Evolutionary conservation across 768 basidiomycete genomes (phyloP).

Genomic region (Mycena albidolilacea): DNA sequence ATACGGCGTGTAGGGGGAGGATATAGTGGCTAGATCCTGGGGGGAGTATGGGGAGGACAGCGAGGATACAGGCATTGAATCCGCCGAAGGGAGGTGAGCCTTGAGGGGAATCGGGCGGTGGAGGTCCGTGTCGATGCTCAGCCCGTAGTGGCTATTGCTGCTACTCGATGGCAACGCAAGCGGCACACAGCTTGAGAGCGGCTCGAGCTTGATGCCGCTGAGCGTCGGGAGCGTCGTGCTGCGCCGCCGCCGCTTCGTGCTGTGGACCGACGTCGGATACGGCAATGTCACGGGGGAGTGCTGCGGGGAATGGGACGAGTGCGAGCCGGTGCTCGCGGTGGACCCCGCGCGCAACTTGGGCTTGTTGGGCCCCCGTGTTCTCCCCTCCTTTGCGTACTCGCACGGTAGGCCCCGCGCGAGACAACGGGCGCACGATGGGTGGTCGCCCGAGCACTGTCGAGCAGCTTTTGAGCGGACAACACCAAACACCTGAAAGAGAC

Average conservation of each 20-base stretch:
- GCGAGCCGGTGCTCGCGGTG: neutral
- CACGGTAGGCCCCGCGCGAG: conserved; percentile 69
- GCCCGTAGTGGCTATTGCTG: neutral
- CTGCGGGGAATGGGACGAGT: conserved; percentile 43
- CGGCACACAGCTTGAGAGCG: conserved; percentile 13
- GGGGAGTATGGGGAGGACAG: neutral
- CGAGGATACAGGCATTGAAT: neutral
- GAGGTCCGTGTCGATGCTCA: neutral
- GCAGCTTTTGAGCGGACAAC: neutral
- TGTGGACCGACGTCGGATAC: neutral
- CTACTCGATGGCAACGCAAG: conserved; percentile 8
- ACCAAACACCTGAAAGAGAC: neutral
- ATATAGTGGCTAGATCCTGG: neutral
- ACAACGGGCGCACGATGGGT: conserved; percentile 79
- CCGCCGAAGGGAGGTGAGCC: neutral
- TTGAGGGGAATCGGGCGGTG: neutral
- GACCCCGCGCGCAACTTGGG: conserved; percentile 50
- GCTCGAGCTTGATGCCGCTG: conserved; percentile 9
- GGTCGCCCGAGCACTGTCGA: conserved; percentile 78
- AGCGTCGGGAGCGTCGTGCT: neutral
- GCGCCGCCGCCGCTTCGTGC: neutral
- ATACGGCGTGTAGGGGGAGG: neutral
- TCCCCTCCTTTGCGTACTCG: conserved; percentile 77
- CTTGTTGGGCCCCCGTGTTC: conserved; percentile 75
- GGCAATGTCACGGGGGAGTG: conserved; percentile 6